Percentiles rank a stretch among this genome's conserved stretches.
These are phyloP conservation scores for Coemansia biformis DNA, from an alignment of 192 early-diverging fungal genomes.

Conservation along the genomic window DNA sequence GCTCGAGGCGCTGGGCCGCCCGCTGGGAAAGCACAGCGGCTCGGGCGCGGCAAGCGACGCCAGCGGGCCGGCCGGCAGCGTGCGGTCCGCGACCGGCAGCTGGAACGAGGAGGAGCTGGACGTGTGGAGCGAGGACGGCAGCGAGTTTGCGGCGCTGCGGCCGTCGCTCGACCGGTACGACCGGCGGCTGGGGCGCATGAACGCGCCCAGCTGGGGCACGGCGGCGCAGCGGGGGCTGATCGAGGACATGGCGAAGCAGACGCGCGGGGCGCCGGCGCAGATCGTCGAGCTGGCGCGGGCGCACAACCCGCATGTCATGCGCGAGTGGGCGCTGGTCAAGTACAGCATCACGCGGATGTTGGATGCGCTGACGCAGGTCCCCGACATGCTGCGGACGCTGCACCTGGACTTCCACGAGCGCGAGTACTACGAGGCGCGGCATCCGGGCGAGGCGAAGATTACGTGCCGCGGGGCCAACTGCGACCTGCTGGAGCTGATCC, in stretches of 20 bases:
- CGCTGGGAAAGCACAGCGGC: not conserved
- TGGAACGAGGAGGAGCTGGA: slow-evolving; percentile 11
- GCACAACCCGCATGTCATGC: slow-evolving; percentile 37
- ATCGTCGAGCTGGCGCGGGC: slow-evolving; percentile 35
- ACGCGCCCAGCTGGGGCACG: slow-evolving; percentile 8
- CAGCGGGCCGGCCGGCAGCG: not conserved
- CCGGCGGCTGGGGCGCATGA: slow-evolving; percentile 22
- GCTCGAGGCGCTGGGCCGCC: slow-evolving; percentile 3
- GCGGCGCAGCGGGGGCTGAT: slow-evolving; percentile 10
- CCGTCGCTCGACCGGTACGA: slow-evolving; percentile 27
- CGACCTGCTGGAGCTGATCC: slow-evolving; percentile 40
- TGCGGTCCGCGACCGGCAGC: not conserved
- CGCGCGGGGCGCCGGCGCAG: slow-evolving; percentile 13
- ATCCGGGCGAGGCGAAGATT: not conserved
- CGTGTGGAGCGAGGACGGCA: slow-evolving; percentile 7
- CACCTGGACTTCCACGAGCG: slow-evolving; percentile 43
- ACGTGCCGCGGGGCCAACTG: slow-evolving; percentile 30
- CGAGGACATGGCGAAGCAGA: slow-evolving; percentile 1
- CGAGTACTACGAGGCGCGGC: slow-evolving; percentile 9
- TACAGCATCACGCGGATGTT: slow-evolving; percentile 38
- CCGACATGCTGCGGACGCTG: slow-evolving; percentile 45
- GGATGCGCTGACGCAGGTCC: slow-evolving; percentile 43
- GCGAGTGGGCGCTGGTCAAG: slow-evolving; percentile 40
- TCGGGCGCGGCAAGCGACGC: slow-evolving; percentile 3
- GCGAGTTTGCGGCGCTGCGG: slow-evolving; percentile 27